Evolutionary conservation across 106 monocot species (phyloP), one percentile per base, ranked within the genome.

Genomic region (Platanthera zijinensis): DNA sequence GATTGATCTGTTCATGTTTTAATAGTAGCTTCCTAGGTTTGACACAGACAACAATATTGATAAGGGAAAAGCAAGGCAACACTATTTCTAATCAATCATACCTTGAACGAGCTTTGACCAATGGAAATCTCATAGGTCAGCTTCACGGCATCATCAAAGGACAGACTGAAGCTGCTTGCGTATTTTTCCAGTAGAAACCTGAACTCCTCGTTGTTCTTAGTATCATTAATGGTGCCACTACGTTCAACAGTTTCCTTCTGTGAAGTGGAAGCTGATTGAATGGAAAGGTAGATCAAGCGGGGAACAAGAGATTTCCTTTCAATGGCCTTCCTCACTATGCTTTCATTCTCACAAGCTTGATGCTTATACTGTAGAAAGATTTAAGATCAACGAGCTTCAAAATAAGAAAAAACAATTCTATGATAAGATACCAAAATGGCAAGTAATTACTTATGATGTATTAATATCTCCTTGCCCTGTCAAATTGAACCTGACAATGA

Each of bases 251-350:
- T 81, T 57, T 88, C 90, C 77, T 85, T 95, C 46, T 79, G 57
- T 32, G 69, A 82, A 70, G 80, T 82, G 51, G 84, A 62, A 39
- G 84, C 82, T 52, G 81, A 59, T 30, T 87, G 89, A 50, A 84
- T 85, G 8, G 96, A 92, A 12, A 96, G 81, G 68, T 80, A 83
- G 46, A 96, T 75, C 15, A 96, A 76, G 15, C 90, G 77, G 25
- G 96, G 93, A 67, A 96, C 10, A 77, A 96, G 80, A 17, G 92
- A 89, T 79, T 90, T 88, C 73, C 82, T 85, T 84, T 80, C 82
- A 59, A 87, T 76, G n/a, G 52, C 71, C 75, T 79, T 84, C 66
- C 68, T 69, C 22, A 76, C 64, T 72, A 62, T 11, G 28, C 48
- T 50, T 71, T 82, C 80, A 49, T 77, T 80, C 51, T 86, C 75